phyloP scores from a whole-genome alignment of 306 rosid genomes.

The Corylus heterophylla region DNA sequence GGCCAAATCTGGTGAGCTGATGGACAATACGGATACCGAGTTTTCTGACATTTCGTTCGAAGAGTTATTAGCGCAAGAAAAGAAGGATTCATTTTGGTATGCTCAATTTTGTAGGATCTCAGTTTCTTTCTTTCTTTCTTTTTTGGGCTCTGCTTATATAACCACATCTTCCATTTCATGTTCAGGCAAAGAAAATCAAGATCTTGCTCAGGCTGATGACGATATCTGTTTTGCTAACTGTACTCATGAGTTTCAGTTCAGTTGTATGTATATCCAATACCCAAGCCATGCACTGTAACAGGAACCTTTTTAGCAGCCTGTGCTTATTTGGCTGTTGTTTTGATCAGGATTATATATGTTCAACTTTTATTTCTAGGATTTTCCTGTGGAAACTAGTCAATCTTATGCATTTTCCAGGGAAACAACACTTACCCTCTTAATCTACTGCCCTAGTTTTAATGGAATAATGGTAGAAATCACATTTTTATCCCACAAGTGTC shows the following conservation, averaged over 20 bases:
- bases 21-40: conserved; percentile 49
- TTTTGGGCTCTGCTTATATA: conserved; percentile 10
- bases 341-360: conserved; percentile 30
- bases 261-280: conserved; percentile 34
- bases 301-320: conserved; percentile 36
- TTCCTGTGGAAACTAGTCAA: conserved; percentile 12
- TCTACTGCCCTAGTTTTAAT: too few relatives aligned
- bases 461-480: too few relatives aligned
- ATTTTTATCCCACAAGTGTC: too few relatives aligned
- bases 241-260: conserved; percentile 31
- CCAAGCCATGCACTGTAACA: conserved; percentile 23
- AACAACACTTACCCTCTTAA: too few relatives aligned
- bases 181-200: conserved; percentile 80
- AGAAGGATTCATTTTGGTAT: conserved; percentile 94
- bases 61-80: conserved; percentile 83
- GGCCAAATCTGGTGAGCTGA: conserved; percentile 43
- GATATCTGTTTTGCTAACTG: conserved; percentile 38
- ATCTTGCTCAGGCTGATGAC: conserved; percentile 55
- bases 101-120: conserved; percentile 28
- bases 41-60: conserved; percentile 69
- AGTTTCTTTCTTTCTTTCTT: neutral
- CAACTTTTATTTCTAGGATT: neutral
- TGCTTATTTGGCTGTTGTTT: conserved; percentile 30
- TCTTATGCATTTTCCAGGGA: neutral
- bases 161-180: conserved; percentile 16